These are phyloP conservation scores for Pythium inflatum DNA, from an alignment of 352 stramenopile species.

Conservation along the genomic window DNA sequence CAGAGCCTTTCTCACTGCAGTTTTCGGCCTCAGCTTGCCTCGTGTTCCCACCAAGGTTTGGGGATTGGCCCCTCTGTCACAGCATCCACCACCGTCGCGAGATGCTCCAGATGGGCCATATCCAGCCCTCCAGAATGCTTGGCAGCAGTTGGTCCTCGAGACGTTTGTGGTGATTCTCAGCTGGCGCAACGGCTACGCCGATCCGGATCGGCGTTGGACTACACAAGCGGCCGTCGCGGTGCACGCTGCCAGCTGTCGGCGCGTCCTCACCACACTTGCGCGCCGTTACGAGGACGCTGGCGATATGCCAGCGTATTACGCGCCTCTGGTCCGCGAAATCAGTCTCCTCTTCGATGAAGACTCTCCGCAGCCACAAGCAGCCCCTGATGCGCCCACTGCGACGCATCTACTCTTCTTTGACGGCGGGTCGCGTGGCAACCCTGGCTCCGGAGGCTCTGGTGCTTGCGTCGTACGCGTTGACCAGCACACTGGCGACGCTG, in stretches of 20 bases:
- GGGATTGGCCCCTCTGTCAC: slow-evolving; percentile 7
- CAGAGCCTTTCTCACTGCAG: background rate
- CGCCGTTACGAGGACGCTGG: background rate
- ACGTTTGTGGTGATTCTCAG: slow-evolving; percentile 9
- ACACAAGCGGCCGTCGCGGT: background rate
- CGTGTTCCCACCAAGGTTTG: background rate
- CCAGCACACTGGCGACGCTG: background rate
- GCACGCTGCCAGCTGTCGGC: background rate
- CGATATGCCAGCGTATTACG: background rate
- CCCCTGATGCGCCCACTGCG: background rate
- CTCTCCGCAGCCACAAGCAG: background rate
- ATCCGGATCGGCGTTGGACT: background rate
- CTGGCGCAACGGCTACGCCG: background rate
- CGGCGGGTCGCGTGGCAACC: slow-evolving; percentile 7
- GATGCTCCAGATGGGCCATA: slow-evolving; percentile 10
- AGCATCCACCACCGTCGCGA: background rate
- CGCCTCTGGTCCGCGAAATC: background rate
- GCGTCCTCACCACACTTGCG: background rate
- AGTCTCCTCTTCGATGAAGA: background rate
- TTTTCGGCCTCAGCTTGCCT: slow-evolving; percentile 9
- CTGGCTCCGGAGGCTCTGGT: background rate
- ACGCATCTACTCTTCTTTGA: slow-evolving; percentile 11
- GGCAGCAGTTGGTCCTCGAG: background rate
- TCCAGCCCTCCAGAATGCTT: slow-evolving; percentile 3
- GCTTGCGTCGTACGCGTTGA: background rate